Evolutionary conservation across 2,329 filamentous ascomycete genomes (phyloP).

Genomic region (Teratosphaeria pseudoeucalypti): DNA sequence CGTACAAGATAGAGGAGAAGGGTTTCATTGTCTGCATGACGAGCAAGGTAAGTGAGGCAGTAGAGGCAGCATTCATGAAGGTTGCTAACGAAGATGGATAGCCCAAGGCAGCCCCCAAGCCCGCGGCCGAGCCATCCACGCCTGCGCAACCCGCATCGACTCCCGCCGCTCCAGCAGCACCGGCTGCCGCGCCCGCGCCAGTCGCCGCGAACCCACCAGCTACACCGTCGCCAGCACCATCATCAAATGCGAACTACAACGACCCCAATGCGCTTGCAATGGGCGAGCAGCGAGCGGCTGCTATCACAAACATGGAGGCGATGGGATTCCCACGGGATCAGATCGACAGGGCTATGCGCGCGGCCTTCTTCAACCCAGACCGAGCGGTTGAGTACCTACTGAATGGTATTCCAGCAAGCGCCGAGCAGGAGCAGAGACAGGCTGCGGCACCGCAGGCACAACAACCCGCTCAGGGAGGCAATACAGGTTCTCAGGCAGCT

Average conservation of each 20-base stretch:
- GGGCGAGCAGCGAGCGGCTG: slow-evolving; percentile 69
- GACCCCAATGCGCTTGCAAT: slow-evolving; percentile 77
- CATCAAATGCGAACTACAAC: slow-evolving; percentile 42
- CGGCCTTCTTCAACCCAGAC: slow-evolving; percentile 93
- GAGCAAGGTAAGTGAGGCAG: slow-evolving; percentile 48
- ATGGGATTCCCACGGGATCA: slow-evolving; percentile 90
- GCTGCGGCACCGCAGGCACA: slow-evolving; percentile 31
- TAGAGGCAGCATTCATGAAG: not conserved
- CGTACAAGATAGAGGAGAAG: slow-evolving; percentile 98
- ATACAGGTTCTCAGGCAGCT: slow-evolving; percentile 21
- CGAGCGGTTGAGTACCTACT: slow-evolving; percentile 94
- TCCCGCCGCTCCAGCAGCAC: slow-evolving; percentile 26
- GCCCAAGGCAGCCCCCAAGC: slow-evolving; percentile 52
- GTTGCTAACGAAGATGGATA: slow-evolving; percentile 26
- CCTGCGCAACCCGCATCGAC: slow-evolving; percentile 35
- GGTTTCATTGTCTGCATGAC: slow-evolving; percentile 99
- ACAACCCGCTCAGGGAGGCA: slow-evolving; percentile 28
- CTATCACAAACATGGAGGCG: slow-evolving; percentile 85
- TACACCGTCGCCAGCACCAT: slow-evolving; percentile 40
- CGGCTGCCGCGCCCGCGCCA: slow-evolving; percentile 46
- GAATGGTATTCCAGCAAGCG: slow-evolving; percentile 79
- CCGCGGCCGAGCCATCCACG: slow-evolving; percentile 28
- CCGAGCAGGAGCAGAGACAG: slow-evolving; percentile 59
- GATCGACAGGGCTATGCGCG: slow-evolving; percentile 89
- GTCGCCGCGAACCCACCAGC: slow-evolving; percentile 41